phyloP scores from a whole-genome alignment of 2,329 filamentous ascomycete genomes.

The Colletotrichum sidae region DNA sequence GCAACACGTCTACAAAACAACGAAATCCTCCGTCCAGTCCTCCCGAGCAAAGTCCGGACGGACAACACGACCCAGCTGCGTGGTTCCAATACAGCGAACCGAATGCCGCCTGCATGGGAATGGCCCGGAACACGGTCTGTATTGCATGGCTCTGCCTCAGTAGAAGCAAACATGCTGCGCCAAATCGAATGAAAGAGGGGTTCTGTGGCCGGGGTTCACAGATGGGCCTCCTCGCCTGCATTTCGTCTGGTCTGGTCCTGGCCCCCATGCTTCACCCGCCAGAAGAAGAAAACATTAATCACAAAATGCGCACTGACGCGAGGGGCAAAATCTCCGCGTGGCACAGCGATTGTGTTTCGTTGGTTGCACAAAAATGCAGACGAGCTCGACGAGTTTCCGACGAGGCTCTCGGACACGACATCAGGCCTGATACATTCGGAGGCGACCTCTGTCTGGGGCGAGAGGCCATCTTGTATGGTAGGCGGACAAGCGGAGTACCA shows the following conservation, averaged over 20 bases:
- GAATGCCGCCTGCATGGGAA: slow-evolving; percentile 11
- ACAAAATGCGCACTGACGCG: neutral
- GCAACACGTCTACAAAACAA: neutral
- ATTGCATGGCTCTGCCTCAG: too few relatives aligned
- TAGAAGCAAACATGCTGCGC: slow-evolving; percentile 17
- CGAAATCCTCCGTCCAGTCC: slow-evolving; percentile 7
- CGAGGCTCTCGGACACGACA: neutral
- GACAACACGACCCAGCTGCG: slow-evolving; percentile 9
- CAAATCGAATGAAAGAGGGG: neutral
- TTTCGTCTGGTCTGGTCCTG: neutral
- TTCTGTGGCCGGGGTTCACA: too few relatives aligned
- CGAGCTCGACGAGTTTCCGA: neutral
- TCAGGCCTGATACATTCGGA: neutral
- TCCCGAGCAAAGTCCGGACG: neutral
- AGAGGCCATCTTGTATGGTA: neutral
- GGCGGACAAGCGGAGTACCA: too few relatives aligned
- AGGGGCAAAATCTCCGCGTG: slow-evolving; percentile 5
- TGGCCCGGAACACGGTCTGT: neutral
- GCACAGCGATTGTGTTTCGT: slow-evolving; percentile 1
- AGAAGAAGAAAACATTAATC: neutral
- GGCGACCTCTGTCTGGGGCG: neutral
- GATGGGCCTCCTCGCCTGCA: too few relatives aligned
- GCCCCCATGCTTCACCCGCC: neutral
- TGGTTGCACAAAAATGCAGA: slow-evolving; percentile 5
- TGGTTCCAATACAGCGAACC: slow-evolving; percentile 11